A percentile compares a stretch with the other conserved stretches of the same genome.
Conservation (phyloP, 371 early-diverging fungal species). For the Cokeromyces recurvatus region DNA sequence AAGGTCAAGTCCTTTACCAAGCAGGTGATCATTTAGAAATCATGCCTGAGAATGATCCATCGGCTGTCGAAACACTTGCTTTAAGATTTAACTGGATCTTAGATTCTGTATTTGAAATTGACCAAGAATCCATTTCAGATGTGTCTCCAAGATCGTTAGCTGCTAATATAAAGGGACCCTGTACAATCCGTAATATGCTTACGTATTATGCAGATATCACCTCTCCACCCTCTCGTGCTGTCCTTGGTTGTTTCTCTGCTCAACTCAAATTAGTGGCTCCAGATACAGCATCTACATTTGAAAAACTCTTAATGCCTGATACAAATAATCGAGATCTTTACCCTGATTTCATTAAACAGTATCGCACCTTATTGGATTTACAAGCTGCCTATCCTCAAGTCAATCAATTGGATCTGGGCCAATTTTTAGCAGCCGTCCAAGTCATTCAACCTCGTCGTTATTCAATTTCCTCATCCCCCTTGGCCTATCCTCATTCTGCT, state of each 20-base stretch:
- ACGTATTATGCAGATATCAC: slow-evolving; percentile 46
- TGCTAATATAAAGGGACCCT: slow-evolving; percentile 41
- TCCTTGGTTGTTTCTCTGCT: slow-evolving; percentile 36
- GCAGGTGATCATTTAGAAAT: slow-evolving; percentile 60
- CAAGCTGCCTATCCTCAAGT: slow-evolving; percentile 41
- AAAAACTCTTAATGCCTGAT: slow-evolving; percentile 34
- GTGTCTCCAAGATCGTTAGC: slow-evolving; percentile 50
- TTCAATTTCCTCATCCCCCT: slow-evolving; percentile 50
- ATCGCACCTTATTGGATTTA: slow-evolving; percentile 47
- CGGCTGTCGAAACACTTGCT: slow-evolving; percentile 40
- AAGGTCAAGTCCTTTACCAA: slow-evolving; percentile 20
- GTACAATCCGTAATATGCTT: slow-evolving; percentile 45
- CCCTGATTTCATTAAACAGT: slow-evolving; percentile 33
- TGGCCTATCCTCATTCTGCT: slow-evolving; percentile 20
- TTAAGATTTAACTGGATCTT: slow-evolving; percentile 44
- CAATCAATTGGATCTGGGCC: slow-evolving; percentile 36
- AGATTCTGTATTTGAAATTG: slow-evolving; percentile 50
- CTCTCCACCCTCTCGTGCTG: slow-evolving; percentile 42
- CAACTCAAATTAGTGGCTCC: slow-evolving; percentile 31
- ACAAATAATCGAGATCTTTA: slow-evolving; percentile 26
- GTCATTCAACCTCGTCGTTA: slow-evolving; percentile 54
- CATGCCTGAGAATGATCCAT: slow-evolving; percentile 39
- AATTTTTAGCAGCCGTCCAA: slow-evolving; percentile 41
- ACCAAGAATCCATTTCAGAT: slow-evolving; percentile 19
- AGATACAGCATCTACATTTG: slow-evolving; percentile 35